Percentiles rank a stretch among this genome's conserved stretches.
Conservation (phyloP, 768 basidiomycete species). For the Russula dissimulans region DNA sequence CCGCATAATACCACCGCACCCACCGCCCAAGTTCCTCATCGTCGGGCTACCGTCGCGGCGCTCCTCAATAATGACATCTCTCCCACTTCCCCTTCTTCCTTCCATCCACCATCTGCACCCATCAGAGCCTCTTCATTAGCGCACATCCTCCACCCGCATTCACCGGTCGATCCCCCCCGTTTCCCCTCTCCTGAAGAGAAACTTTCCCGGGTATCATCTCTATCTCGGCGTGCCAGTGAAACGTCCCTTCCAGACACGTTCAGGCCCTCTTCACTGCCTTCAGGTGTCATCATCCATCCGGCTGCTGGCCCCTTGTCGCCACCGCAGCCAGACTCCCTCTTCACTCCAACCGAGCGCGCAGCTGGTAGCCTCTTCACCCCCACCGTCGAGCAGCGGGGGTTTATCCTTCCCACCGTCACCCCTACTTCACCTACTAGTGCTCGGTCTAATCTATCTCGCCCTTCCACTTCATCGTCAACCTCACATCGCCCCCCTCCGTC, state of each 20-base stretch:
- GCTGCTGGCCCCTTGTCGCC: constrained; percentile 2
- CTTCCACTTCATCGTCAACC: constrained; percentile 20
- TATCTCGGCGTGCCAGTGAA: constrained; percentile 5
- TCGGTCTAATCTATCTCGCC: constrained; percentile 14
- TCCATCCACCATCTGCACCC: constrained; percentile 11
- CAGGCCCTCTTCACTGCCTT: not conserved
- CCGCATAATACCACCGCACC: constrained; percentile 30
- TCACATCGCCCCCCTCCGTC: constrained; percentile 15
- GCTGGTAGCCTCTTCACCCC: constrained; percentile 9
- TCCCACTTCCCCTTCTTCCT: constrained; percentile 17
- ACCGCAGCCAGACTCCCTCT: constrained; percentile 10
- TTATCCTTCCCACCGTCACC: not conserved
- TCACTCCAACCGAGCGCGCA: constrained; percentile 14
- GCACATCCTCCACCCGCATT: constrained; percentile 20
- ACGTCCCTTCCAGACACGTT: constrained; percentile 3
- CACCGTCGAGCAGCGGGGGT: constrained; percentile 10
- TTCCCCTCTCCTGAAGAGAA: constrained; percentile 18
- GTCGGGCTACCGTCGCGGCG: constrained; percentile 69
- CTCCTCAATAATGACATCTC: constrained; percentile 57
- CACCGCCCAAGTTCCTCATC: constrained; percentile 27
- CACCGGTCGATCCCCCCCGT: constrained; percentile 16
- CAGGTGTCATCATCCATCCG: not conserved
- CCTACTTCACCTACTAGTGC: constrained; percentile 13
- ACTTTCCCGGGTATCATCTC: constrained; percentile 17
- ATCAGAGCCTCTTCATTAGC: constrained; percentile 20